These are phyloP conservation scores for Suhomyces sp. DNA, from an alignment of 805 yeast genomes.

Conservation along the genomic window DNA sequence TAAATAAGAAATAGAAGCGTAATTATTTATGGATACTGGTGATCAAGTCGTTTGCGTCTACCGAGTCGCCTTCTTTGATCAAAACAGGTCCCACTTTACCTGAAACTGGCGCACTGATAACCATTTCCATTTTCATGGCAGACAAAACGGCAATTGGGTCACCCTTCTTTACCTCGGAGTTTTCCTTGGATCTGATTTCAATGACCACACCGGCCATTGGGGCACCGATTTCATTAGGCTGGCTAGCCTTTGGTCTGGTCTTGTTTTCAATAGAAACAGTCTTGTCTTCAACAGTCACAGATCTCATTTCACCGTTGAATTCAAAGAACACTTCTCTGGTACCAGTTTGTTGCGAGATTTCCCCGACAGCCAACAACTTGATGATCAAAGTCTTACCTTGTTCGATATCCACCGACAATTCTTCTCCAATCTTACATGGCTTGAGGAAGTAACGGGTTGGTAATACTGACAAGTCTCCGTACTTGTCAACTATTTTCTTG, in stretches of 20 bases:
- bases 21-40: constrained; percentile 23
- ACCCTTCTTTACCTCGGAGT: constrained; percentile 90
- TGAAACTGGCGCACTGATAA: constrained; percentile 83
- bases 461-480: constrained; percentile 89
- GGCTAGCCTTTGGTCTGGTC: constrained; percentile 88
- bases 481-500: constrained; percentile 68
- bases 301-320: constrained; percentile 97
- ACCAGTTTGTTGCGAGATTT: constrained; percentile 80
- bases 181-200: constrained; percentile 88
- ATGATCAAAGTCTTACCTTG: constrained; percentile 91
- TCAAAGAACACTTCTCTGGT: constrained; percentile 95
- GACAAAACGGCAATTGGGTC: constrained; percentile 90
- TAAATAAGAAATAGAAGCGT: constrained; percentile 1
- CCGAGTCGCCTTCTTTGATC: constrained; percentile 89
- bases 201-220: constrained; percentile 99
- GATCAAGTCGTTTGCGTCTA: constrained; percentile 89
- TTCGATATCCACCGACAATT: constrained; percentile 84
- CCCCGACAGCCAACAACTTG: constrained; percentile 91
- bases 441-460: constrained; percentile 91
- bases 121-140: constrained; percentile 99
- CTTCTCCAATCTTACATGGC: constrained; percentile 85
- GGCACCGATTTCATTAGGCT: constrained; percentile 92
- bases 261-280: constrained; percentile 80
- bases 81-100: constrained; percentile 78
- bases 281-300: constrained; percentile 87